Percentiles rank a stretch among this genome's conserved stretches.
Conservation (phyloP, 768 basidiomycete genomes). For the Chalciporus piperatus region DNA sequence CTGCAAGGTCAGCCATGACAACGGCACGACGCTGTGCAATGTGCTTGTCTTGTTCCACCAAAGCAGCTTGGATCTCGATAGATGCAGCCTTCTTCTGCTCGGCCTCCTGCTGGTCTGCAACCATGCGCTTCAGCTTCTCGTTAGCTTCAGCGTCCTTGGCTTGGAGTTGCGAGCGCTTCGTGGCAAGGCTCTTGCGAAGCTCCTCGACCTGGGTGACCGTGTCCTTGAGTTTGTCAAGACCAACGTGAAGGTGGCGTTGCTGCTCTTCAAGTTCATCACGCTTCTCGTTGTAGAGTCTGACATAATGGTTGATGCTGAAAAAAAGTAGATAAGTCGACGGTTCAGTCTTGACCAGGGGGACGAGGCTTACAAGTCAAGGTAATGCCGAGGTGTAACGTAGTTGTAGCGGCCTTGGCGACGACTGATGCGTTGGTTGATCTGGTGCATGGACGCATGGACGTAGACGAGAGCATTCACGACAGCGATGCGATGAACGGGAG, state of each 20-base stretch:
- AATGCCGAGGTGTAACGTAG: slow-evolving; percentile 96
- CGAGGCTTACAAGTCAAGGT: slow-evolving; percentile 89
- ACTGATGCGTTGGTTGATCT: slow-evolving; percentile 84
- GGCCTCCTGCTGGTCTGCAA: slow-evolving; percentile 96
- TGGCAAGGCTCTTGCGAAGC: slow-evolving; percentile 89
- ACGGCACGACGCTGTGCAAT: slow-evolving; percentile 86
- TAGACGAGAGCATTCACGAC: slow-evolving; percentile 92
- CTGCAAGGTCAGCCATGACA: slow-evolving; percentile 93
- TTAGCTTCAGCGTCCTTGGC: slow-evolving; percentile 95
- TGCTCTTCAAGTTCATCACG: slow-evolving; percentile 97
- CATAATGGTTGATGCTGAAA: slow-evolving; percentile 92
- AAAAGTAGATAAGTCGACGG: slow-evolving; percentile 6
- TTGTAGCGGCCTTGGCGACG: slow-evolving; percentile 94
- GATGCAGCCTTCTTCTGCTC: slow-evolving; percentile 98
- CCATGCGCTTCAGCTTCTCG: slow-evolving; percentile 96
- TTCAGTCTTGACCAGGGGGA: not conserved
- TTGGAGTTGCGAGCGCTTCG: slow-evolving; percentile 88
- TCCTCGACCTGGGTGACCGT: slow-evolving; percentile 98
- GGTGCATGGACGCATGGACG: slow-evolving; percentile 86
- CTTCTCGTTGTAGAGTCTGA: slow-evolving; percentile 92
- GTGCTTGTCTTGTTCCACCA: slow-evolving; percentile 85
- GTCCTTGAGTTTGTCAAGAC: slow-evolving; percentile 92
- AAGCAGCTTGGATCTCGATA: slow-evolving; percentile 90
- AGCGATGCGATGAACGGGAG: slow-evolving; percentile 87
- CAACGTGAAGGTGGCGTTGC: slow-evolving; percentile 96